Percentiles rank a stretch among this genome's conserved stretches.
phyloP scores from a whole-genome alignment of 306 rosid genomes.

The Canavalia gladiata region DNA sequence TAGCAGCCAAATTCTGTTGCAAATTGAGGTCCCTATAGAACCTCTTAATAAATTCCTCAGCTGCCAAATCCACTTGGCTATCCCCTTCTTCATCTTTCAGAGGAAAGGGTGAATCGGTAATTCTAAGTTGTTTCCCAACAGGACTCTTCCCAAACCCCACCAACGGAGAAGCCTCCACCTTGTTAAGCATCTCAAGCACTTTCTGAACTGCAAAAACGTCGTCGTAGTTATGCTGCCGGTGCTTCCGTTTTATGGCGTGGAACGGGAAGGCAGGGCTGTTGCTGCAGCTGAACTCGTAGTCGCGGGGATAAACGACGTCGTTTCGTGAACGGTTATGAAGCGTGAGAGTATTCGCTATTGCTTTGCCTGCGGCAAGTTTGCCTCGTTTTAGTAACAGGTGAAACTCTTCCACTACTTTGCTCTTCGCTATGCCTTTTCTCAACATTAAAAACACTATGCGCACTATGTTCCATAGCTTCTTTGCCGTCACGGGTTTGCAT shows the following conservation, averaged over 20 bases:
- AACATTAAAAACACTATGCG: constrained; percentile 69
- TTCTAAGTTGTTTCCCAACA: constrained; percentile 66
- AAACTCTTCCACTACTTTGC: constrained; percentile 65
- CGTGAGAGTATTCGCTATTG: constrained; percentile 66
- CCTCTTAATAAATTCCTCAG: constrained; percentile 82
- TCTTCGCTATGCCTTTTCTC: constrained; percentile 74
- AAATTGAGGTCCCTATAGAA: constrained; percentile 71
- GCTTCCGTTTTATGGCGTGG: constrained; percentile 45
- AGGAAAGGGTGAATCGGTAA: constrained; percentile 94
- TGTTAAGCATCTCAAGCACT: constrained; percentile 66
- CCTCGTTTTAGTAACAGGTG: constrained; percentile 71
- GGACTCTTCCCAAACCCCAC: constrained; percentile 87
- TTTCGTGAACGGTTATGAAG: constrained; percentile 52
- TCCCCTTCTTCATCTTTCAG: constrained; percentile 63
- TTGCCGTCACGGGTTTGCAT: constrained; percentile 56
- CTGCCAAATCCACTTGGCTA: constrained; percentile 71
- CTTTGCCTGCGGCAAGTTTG: constrained; percentile 77
- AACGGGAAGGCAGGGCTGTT: constrained; percentile 76
- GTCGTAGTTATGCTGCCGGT: constrained; percentile 50
- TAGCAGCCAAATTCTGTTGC: constrained; percentile 57
- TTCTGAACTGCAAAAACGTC: constrained; percentile 65
- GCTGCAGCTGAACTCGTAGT: constrained; percentile 96
- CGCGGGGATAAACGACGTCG: constrained; percentile 65
- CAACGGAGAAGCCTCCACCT: constrained; percentile 72
- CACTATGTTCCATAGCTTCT: constrained; percentile 70